Evolutionary conservation across 2,329 filamentous ascomycete species (phyloP), one percentile per base, ranked within the genome.

Genomic region (Zymoseptoria crescenta): DNA sequence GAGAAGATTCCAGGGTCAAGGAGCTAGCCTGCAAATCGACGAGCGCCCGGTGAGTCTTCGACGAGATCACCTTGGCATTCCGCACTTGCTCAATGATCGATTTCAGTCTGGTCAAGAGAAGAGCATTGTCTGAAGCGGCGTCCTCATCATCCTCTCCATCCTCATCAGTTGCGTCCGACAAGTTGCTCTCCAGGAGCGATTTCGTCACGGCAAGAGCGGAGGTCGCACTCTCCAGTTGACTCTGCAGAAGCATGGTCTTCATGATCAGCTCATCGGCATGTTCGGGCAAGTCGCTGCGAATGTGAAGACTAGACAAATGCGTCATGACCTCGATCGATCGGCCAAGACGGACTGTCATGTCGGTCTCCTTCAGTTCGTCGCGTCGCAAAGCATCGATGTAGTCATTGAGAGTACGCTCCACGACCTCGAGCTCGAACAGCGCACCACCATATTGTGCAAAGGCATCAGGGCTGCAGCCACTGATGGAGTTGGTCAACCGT

Each of bases 341-440:
- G 68, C 93, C 87, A 45, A 97, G 79, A 70, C 96, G 90, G 24
- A 84, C 84, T 0, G 89, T 86, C 69, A 91, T 91, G 67, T 90
- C 87, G 72, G 87, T 85, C 74, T 93, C 88, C 74, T 91, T 91
- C 54, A 97, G 77, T 58, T 96, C 91, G 66, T 96, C 91, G 56
- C 85, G 86, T 64, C 91, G 87, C 57, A 96, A 73, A 5, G 85
- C 85, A 64, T 96, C 92, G 58, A 97, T 89, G 84, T 91, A 96
- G 57, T 83, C 83, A 69, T 96, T 96, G 54, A 97, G 76, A 0
- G 89, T 89, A 59, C 91, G 83, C 75, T 99, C 94, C 9, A 97
- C 90, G 0, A 92, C 91, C 71, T 96, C 90, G 55, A 97, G 79
- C 73, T 97, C 94, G 67, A 91, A 89, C 59, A 94, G 75, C 1